Evolutionary conservation across 2,329 filamentous ascomycete species (phyloP), one percentile per base, ranked within the genome.

Genomic region (Cryphonectria japonica): DNA sequence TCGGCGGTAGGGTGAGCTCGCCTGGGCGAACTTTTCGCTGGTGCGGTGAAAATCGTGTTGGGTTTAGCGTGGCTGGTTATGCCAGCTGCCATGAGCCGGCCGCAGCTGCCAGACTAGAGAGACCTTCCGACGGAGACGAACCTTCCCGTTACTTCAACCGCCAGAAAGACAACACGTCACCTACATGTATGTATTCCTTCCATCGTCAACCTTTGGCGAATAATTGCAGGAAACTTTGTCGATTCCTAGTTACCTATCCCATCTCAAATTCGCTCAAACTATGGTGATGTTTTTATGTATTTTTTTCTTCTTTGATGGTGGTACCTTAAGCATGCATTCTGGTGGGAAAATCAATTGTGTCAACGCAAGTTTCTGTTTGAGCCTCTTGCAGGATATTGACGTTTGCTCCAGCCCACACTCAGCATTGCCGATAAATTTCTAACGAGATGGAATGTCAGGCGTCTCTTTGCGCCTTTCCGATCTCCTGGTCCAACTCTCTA

Each of bases 11-110:
- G 66, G 52, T 26, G 52, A 11, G 62, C 62, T 39, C 26, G 61
- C 37, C 39, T 64, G 26, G 41, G 41, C 66, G 66, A 67, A 67
- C 66, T 67, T 67, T 67, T 60, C 66, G 54, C 66, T 67, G 66
- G 66, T 67, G 66, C 54, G 66, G 54, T 60, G 57, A 67, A 67
- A 67, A 67, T 67, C 66, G 41, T n/a, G 43, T 46, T n/a, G 13
- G 50, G 66, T 43, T 67, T 67, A 67, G 66, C 66, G 66, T 39
- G 37, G 54, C 19, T 37, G 7, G 8, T 22, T 2, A 8, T 22
- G 66, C 66, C 54, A 61, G 66, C 54, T 67, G 66, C 9, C n/a
- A 11, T 1, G 6, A 19, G 16, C 39, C 41, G 63, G 63, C 26
- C 26, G 6, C 65, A 67, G 65, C 65, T 67, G 65, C n/a, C 50